These are phyloP conservation scores for Dioszegia hungarica DNA, from an alignment of 768 basidiomycete genomes.

Conservation along the genomic window DNA sequence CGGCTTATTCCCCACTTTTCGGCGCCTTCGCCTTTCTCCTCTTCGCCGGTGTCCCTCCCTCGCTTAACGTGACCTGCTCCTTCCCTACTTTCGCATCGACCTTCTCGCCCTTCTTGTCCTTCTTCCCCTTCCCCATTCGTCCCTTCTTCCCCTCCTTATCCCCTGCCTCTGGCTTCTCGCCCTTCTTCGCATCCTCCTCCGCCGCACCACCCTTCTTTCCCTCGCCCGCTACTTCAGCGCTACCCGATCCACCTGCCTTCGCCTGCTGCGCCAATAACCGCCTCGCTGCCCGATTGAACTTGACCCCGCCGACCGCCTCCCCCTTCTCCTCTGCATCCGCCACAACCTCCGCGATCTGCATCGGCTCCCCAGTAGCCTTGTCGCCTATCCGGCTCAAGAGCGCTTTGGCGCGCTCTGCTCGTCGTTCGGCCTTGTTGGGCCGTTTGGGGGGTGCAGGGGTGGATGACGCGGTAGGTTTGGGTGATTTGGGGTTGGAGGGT, in stretches of 20 bases:
- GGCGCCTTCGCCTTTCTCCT: not conserved
- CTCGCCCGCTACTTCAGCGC: not conserved
- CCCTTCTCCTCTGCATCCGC: conserved; percentile 4
- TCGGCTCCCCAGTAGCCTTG: not conserved
- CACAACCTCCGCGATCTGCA: not conserved
- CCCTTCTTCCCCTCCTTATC: not conserved
- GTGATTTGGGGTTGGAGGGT: not conserved
- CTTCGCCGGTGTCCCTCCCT: not conserved
- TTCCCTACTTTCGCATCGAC: not conserved
- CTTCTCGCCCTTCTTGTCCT: not conserved
- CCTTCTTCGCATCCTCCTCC: not conserved
- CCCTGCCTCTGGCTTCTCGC: not conserved
- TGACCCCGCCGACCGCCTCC: not conserved
- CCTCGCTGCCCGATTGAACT: conserved; percentile 27
- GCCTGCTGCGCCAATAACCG: conserved; percentile 15
- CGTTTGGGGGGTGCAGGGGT: not conserved
- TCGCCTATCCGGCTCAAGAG: not conserved
- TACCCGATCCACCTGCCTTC: not conserved
- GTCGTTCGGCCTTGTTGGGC: not conserved
- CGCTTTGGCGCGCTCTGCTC: conserved; percentile 1
- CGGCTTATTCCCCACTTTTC: no score
- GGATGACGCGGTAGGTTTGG: not conserved
- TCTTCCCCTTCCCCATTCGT: not conserved
- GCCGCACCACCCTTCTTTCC: not conserved
- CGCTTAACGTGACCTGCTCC: not conserved